A percentile compares a stretch with the other conserved stretches of the same genome.
Evolutionary conservation across 2,329 filamentous ascomycete species (phyloP).

Genomic region (Epichloe brachyelytri): DNA sequence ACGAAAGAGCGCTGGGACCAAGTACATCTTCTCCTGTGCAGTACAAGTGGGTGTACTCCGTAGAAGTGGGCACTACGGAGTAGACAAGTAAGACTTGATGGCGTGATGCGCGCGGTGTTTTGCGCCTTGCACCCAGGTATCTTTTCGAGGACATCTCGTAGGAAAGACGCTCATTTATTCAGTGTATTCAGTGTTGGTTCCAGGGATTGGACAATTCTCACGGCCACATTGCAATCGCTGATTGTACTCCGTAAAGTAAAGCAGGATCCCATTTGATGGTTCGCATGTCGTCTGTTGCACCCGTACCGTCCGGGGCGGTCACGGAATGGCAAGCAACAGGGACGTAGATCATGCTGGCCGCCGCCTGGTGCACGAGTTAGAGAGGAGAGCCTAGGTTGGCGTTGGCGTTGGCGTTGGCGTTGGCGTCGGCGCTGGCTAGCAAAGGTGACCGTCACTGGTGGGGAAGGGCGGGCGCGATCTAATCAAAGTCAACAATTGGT

Average conservation of each 20-base stretch:
- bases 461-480: neutral
- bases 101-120: conserved; percentile 1
- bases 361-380: too few species aligned
- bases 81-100: neutral
- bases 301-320: neutral
- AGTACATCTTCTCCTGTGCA: too few species aligned
- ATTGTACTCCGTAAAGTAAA: neutral
- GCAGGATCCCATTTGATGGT: neutral
- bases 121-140: neutral
- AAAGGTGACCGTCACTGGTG: too few species aligned
- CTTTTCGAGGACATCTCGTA: neutral
- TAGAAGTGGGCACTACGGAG: neutral
- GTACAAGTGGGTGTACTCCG: too few species aligned
- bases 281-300: neutral
- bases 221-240: neutral
- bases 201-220: neutral
- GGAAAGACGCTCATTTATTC: too few species aligned
- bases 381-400: too few species aligned
- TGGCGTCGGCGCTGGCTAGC: too few species aligned
- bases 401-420: too few species aligned
- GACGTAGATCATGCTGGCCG: too few species aligned
- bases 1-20: too few species aligned
- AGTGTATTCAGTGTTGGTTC: neutral
- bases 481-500: neutral
- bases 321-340: neutral